A percentile compares a stretch with the other conserved stretches of the same genome.
Evolutionary conservation across 345 rosid genomes (phyloP).

Genomic region (Pugionium cornutum): DNA sequence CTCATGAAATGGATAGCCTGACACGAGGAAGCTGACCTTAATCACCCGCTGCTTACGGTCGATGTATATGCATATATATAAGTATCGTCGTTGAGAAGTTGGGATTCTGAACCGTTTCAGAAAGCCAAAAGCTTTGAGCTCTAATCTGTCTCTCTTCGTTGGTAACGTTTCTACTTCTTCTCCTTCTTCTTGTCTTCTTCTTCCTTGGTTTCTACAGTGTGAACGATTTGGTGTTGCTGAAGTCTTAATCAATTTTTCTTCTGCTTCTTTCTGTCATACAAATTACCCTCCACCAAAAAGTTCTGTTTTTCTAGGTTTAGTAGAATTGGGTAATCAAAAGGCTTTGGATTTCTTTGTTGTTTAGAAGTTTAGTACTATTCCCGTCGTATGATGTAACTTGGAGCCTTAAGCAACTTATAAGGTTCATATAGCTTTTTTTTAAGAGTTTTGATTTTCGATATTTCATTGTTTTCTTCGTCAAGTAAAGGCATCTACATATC

Average conservation of each 20-base stretch:
- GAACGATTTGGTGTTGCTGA: not conserved
- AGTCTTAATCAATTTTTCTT: not conserved
- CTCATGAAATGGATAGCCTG: conserved; percentile 14
- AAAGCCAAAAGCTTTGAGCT: conserved; percentile 13
- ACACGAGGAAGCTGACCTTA: conserved; percentile 29
- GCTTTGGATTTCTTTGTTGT: not conserved
- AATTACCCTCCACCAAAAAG: no score
- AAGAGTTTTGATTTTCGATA: conserved; percentile 1
- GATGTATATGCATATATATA: conserved; percentile 7
- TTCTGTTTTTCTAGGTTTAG: not conserved
- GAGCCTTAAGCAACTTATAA: not conserved
- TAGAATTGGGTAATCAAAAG: not conserved
- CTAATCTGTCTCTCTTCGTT: conserved; percentile 1
- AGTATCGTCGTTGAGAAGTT: conserved; percentile 9
- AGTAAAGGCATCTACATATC: conserved; percentile 8
- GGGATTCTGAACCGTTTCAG: not conserved
- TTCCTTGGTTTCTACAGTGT: no score
- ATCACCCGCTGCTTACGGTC: not conserved
- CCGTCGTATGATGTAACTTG: conserved; percentile 24
- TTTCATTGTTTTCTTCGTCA: conserved; percentile 9
- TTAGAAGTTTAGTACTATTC: not conserved
- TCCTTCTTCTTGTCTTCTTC: not conserved
- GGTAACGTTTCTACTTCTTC: conserved; percentile 12
- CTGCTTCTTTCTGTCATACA: no score
- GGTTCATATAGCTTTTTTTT: not conserved